Base-by-base conservation (phyloP, 208 protist genomes). In the Trypanosoma conorhini region DNA sequence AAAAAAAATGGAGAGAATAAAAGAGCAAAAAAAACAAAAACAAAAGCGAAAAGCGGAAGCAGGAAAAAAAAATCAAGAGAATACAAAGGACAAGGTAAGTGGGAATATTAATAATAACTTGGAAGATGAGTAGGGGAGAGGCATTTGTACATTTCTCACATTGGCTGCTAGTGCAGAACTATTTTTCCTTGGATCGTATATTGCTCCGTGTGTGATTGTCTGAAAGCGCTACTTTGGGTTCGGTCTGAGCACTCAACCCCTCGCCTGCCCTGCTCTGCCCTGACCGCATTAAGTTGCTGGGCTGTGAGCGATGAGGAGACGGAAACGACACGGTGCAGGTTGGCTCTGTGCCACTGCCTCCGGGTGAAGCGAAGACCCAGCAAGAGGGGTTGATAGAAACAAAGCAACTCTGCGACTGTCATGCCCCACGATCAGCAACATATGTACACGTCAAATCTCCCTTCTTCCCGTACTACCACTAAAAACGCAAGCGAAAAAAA, bases 1-100 rank as follows among this genome's bases (percentile, higher is more conserved):
- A 48, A 63, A 63, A 63, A 50, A 50, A 40, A 63, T 5, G 13
- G 35, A 66, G 28, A 21, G 13, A 48, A 55, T 3, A 54, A 33
- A 54, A 40, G 55, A 26, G 21, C 9, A 19, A 40, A 66, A 48
- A 66, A 48, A 66, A 19, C 52, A 55, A 5, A 19, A 50, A 35
- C 31, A 35, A 33, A 17, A 51, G 38, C 26, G 12, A n/a, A 40
- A 54, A 54, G 50, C n/a, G 19, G 22, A 54, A 54, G 50, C 1
- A 54, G 26, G 3, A 24, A 28, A 54, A 1, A 54, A 12, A 54
- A 28, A 38, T 38, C 33, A 38, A 7, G 33, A 38, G 33, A 38
- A 38, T 38, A 38, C 2, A 38, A 22, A 51, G 13, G 21, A n/a
- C 3, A 22, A 51, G 15, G 15, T 10, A 51, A 51, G 13, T 51